phyloP scores from a whole-genome alignment of 257 asterid genomes.

The Anisodus acutangulus region DNA sequence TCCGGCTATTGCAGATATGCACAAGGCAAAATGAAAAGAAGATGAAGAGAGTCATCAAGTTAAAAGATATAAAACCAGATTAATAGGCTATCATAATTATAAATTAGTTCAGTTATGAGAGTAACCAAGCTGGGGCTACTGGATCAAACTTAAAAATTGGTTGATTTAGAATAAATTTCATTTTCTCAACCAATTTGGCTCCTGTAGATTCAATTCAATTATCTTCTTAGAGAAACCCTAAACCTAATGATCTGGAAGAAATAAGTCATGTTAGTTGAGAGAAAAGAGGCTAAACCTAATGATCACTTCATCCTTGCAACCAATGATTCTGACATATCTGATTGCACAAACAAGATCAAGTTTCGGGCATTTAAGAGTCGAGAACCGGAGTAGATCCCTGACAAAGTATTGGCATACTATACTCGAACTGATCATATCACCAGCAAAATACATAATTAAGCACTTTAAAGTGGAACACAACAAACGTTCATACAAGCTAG shows the following conservation, averaged over 20 bases:
- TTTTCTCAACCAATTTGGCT: not conserved
- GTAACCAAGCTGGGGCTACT: not conserved
- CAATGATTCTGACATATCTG: not conserved
- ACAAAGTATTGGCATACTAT: not conserved
- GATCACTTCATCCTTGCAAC: not conserved
- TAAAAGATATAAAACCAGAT: not conserved
- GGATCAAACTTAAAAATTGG: not conserved
- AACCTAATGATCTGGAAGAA: conserved; percentile 12
- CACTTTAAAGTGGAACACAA: not conserved
- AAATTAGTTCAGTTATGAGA: not conserved
- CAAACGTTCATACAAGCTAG: not conserved
- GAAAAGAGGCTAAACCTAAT: not conserved
- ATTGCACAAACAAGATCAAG: not conserved
- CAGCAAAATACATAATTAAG: not conserved
- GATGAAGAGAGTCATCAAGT: not conserved
- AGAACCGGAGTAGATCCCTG: not conserved
- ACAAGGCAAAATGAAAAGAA: not conserved
- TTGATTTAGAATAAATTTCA: not conserved
- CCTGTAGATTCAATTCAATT: not conserved
- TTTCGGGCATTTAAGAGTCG: not conserved
- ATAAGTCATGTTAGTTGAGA: not conserved
- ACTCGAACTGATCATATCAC: not conserved
- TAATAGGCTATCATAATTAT: not conserved
- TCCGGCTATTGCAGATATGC: not conserved
- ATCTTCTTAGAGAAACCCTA: not conserved